Percentiles rank a stretch among this genome's conserved stretches.
These are phyloP conservation scores for Ulota crispa DNA, from an alignment of 225 moss, liverwort and hornwort species.

Conservation along the genomic window DNA sequence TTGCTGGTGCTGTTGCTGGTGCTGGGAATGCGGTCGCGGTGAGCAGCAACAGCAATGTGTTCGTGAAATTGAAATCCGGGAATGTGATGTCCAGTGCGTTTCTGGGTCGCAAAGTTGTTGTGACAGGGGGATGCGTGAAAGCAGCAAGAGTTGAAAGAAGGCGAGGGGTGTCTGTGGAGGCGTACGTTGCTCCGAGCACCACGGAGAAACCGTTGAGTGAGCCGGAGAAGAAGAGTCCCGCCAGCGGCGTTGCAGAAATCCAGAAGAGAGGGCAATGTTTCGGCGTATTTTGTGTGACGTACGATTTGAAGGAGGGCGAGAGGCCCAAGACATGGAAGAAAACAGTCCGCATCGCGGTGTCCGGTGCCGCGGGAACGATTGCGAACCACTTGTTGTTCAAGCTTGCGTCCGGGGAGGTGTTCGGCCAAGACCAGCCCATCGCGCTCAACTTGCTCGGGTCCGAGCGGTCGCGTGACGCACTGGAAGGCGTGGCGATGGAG, in stretches of 20 bases:
- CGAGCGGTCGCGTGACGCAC: conserved; percentile 75
- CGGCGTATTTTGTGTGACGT: conserved; percentile 92
- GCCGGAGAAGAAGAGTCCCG: conserved; percentile 14
- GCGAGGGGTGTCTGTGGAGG: conserved; percentile 20
- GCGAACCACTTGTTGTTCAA: conserved; percentile 96
- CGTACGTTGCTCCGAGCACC: conserved; percentile 51
- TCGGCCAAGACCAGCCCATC: conserved; percentile 91
- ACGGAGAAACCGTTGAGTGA: conserved; percentile 39
- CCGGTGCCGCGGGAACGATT: conserved; percentile 92
- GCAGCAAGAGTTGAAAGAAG: conserved; percentile 12
- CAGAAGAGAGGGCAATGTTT: conserved; percentile 57
- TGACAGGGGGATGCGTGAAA: conserved; percentile 4
- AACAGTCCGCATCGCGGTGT: conserved; percentile 83
- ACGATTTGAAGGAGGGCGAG: conserved; percentile 90
- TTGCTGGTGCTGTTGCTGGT: conserved; percentile 27
- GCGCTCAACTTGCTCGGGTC: conserved; percentile 86
- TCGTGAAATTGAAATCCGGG: conserved; percentile 10
- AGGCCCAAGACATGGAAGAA: conserved; percentile 98
- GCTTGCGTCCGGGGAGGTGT: conserved; percentile 94
- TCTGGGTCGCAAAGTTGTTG: conserved; percentile 33
- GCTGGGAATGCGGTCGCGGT: conserved; percentile 23
- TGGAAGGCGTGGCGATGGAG: conserved; percentile 99
- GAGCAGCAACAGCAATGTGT: conserved; percentile 11
- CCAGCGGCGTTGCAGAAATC: conserved; percentile 30
- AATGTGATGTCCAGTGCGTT: conserved; percentile 27